A percentile compares a stretch with the other conserved stretches of the same genome.
These are phyloP conservation scores for Phialocephala subalpina DNA, from an alignment of 2,329 filamentous ascomycete genomes.

Conservation along the genomic window DNA sequence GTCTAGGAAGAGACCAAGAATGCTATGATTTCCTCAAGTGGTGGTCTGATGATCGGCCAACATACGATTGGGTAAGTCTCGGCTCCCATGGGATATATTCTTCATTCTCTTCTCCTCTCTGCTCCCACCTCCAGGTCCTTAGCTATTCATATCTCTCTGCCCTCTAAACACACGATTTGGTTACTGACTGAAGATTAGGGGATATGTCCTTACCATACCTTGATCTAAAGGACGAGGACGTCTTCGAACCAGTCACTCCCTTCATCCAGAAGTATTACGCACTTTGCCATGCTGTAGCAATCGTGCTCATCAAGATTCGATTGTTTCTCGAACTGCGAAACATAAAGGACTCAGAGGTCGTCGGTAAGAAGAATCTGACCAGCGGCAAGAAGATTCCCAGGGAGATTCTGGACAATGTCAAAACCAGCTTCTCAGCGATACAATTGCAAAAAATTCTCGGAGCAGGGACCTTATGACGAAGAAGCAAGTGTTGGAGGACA, in stretches of 20 bases:
- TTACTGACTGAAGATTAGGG: no score
- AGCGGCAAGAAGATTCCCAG: slow-evolving; percentile 29
- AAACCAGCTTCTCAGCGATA: slow-evolving; percentile 33
- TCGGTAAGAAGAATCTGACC: slow-evolving; percentile 26
- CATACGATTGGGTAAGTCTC: slow-evolving; percentile 45
- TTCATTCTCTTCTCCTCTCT: no score
- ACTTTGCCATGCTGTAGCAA: slow-evolving; percentile 34
- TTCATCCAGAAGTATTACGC: slow-evolving; percentile 25
- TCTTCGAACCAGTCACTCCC: slow-evolving; percentile 47
- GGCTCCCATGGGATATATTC: no score
- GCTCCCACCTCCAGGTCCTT: no score
- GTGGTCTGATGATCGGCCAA: slow-evolving; percentile 44
- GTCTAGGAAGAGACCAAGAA: slow-evolving; percentile 57
- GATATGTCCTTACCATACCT: slow-evolving; percentile 46
- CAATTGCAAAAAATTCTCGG: slow-evolving; percentile 30
- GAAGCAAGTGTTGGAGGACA: slow-evolving; percentile 21
- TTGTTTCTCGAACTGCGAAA: slow-evolving; percentile 45
- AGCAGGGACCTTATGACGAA: slow-evolving; percentile 30
- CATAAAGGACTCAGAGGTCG: slow-evolving; percentile 35
- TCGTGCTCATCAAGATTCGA: slow-evolving; percentile 48
- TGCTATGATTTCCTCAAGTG: slow-evolving; percentile 58
- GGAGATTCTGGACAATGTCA: slow-evolving; percentile 43
- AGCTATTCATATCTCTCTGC: no score
- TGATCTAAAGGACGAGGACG: slow-evolving; percentile 49
- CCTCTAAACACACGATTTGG: no score